Conservation (phyloP, 2,329 filamentous ascomycete species). For the Aureobasidium zeae region DNA sequence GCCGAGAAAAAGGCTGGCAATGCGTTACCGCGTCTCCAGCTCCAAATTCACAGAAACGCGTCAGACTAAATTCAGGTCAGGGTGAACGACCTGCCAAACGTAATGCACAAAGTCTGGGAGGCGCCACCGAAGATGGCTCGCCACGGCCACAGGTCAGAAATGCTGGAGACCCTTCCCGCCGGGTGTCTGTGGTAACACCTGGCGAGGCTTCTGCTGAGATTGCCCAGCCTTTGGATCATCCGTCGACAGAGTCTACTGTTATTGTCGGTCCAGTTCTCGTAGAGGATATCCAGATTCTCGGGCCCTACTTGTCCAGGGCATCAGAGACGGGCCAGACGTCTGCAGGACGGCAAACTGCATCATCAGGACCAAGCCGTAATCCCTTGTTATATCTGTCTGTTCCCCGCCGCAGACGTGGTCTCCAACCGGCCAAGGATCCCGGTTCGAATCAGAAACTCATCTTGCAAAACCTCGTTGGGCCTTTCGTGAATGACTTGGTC, state of each 20-base stretch:
- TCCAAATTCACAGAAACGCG: slow-evolving; percentile 2
- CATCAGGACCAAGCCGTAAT: slow-evolving; percentile 2
- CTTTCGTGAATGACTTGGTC: slow-evolving; percentile 3
- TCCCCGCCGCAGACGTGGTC: slow-evolving; percentile 3
- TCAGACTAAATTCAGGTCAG: not conserved
- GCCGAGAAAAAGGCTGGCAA: slow-evolving; percentile 12
- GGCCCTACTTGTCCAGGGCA: slow-evolving; percentile 3
- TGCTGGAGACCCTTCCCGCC: not conserved
- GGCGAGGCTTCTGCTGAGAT: slow-evolving; percentile 3
- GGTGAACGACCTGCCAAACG: not conserved
- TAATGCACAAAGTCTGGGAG: not conserved
- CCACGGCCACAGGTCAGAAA: not conserved
- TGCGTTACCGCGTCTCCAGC: slow-evolving; percentile 4
- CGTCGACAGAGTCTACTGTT: slow-evolving; percentile 4
- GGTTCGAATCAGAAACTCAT: slow-evolving; percentile 7
- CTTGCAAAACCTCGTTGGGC: slow-evolving; percentile 4
- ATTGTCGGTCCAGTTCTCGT: slow-evolving; percentile 3
- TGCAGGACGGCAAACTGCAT: not conserved
- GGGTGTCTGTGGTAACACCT: not conserved
- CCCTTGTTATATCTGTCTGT: slow-evolving; percentile 10
- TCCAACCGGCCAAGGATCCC: slow-evolving; percentile 9
- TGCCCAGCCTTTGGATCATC: slow-evolving; percentile 5
- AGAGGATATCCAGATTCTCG: slow-evolving; percentile 7
- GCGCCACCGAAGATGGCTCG: not conserved
- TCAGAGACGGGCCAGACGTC: not conserved